These are phyloP conservation scores for Epicoccum nigrum DNA, from an alignment of 2,329 filamentous ascomycete species.

Conservation along the genomic window DNA sequence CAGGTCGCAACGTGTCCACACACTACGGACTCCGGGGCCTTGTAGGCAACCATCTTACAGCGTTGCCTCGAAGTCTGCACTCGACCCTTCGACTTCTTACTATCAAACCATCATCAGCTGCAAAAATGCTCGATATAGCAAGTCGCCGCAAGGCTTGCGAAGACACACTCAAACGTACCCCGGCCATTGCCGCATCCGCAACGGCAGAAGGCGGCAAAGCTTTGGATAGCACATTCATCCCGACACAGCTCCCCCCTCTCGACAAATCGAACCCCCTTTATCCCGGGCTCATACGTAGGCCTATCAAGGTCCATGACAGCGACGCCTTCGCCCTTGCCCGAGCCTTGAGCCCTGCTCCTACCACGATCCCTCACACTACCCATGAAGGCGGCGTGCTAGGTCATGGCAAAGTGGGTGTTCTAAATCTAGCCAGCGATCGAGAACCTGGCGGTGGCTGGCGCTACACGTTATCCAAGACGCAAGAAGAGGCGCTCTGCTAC, in stretches of 20 bases:
- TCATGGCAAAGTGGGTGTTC: constrained; percentile 22
- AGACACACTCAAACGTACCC: constrained; percentile 26
- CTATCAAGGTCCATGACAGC: constrained; percentile 24
- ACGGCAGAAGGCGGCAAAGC: constrained; percentile 15
- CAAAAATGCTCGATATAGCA: constrained; percentile 24
- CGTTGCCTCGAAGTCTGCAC: too few species aligned
- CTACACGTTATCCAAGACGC: constrained; percentile 25
- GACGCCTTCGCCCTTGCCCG: constrained; percentile 30
- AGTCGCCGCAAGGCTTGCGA: constrained; percentile 28
- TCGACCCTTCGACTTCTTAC: too few species aligned
- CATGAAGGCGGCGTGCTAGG: neutral
- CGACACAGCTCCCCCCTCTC: constrained; percentile 23
- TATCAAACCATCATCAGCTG: too few species aligned
- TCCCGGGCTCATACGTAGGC: constrained; percentile 12
- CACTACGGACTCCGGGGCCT: too few species aligned
- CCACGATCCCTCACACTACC: neutral
- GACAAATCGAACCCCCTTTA: constrained; percentile 9
- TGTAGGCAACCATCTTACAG: neutral
- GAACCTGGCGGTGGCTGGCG: constrained; percentile 33
- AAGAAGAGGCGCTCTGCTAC: constrained; percentile 34
- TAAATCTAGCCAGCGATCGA: constrained; percentile 29
- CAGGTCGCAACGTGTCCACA: too few species aligned
- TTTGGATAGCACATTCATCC: constrained; percentile 23
- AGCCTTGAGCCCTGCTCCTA: neutral
- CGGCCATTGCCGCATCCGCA: constrained; percentile 17